Base-by-base conservation (phyloP, 2,329 filamentous ascomycete genomes). In the Gaeumannomyces tritici region DNA sequence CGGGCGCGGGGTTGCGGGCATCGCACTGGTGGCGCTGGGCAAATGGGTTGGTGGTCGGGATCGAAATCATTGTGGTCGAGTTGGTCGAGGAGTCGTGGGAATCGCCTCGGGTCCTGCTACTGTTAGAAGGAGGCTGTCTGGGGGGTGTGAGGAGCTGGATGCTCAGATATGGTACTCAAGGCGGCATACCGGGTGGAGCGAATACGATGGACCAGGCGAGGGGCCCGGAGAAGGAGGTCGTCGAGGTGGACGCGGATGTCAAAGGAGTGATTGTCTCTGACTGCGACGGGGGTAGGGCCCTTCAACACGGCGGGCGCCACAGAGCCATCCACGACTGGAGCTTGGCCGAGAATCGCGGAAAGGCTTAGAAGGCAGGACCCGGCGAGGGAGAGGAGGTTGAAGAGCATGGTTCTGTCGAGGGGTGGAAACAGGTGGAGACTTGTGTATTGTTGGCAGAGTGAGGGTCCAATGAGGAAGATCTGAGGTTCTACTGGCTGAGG, bases 21-120 rank as follows among this genome's bases (percentile, higher is more conserved):
- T 60, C 58, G 42, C 58, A 60, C n/a, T 60, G 58, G n/a, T 27
- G 35, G 24, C 58, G 58, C 11, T n/a, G n/a, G 18, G 26, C 58
- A 54, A 60, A 42, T 12, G 42, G 58, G 42, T 60, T 55, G 42
- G 55, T 56, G 21, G 55, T 51, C 42, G 42, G 18, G 42, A 51
- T 51, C 42, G 42, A 51, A 7, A 51, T 21, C 42, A 51, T 51
- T 2, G 42, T 6, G 18, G 21, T 9, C 21, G 42, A n/a, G 42
- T 51, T 51, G 18, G 42, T 7, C 6, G 42, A 47, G 4, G 42
- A 51, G 21, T 11, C 42, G 18, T 7, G 6, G 5, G 5, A 18
- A n/a, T n/a, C 42, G 42, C 21, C 11, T 21, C 42, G 42, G 42
- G 42, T 51, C 42, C 42, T 51, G 21, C 42, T 51, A 7, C 42